Base-by-base conservation (phyloP, 352 stramenopile genomes). In the Phytophthora kernoviae region DNA sequence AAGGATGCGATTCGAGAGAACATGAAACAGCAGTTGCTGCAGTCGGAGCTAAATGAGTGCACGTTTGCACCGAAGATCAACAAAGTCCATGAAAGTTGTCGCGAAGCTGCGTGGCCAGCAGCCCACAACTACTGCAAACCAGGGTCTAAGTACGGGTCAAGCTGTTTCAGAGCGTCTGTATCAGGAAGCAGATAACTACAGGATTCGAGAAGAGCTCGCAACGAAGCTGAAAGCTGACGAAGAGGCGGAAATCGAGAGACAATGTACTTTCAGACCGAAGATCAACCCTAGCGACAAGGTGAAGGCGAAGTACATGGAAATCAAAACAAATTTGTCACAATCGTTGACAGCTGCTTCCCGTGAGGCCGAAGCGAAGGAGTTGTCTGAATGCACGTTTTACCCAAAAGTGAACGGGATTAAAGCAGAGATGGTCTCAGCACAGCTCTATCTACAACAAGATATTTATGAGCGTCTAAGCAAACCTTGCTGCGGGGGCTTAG, bases 401-500 rank as follows among this genome's bases (percentile, higher is more conserved):
- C 85, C 85, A 4, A 88, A 91, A 63, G 79, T 94, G 40, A 94
- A 95, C 55, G 54, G 68, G 1, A 86, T 95, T 54, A 70, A 72
- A 50, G 65, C 73, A 2, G 83, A 90, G 34, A 94, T 95, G 85
- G 68, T 90, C 14, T 92, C 84, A 4, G 87, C 87, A 0, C 87
- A 95, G 54, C 70, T 93, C 44, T 94, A 95, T 36, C 62, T 93
- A 33, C 79, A 91, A 58, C 82, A 95, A 54, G 88, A 95, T 49
- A 93, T 95, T 48, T 93, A 90, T 67, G 82, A 93, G 41, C 82
- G 84, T 2, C 70, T 95, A 18, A 95, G 85, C 51, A 81, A 79
- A 2, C 79, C 81, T 0, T 90, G 79, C 42, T 68, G 54, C 17
- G 54, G 62, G 7, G 40, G 52, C 14, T 37, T 52, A n/a, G 65